These are phyloP conservation scores for Magnaporthiopsis rhizophila DNA, from an alignment of 2,329 filamentous ascomycete genomes.

Conservation along the genomic window DNA sequence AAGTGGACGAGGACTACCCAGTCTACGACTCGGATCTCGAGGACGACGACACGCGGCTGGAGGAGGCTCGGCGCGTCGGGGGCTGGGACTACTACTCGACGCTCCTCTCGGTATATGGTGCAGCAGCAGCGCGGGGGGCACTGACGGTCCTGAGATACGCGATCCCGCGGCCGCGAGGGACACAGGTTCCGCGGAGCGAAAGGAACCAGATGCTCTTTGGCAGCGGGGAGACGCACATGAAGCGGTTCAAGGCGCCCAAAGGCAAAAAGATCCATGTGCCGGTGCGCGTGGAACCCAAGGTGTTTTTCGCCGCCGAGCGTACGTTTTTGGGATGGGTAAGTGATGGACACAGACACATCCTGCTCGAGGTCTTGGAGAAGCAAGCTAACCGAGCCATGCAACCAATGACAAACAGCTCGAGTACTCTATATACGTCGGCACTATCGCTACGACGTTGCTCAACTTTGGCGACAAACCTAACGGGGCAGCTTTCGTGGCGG, in stretches of 20 bases:
- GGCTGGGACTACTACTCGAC: conserved; percentile 67
- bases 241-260: conserved; percentile 63
- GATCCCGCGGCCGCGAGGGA: conserved; percentile 46
- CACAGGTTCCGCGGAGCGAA: conserved; percentile 50
- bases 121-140: conserved; percentile 30
- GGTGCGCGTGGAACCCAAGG: conserved; percentile 92
- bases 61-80: conserved; percentile 69
- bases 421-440: conserved; percentile 89
- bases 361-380: too few species aligned
- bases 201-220: conserved; percentile 46
- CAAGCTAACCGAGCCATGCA: too few species aligned
- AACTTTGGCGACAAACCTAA: conserved; percentile 63
- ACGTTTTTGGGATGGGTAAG: conserved; percentile 91
- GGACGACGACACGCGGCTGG: conserved; percentile 63
- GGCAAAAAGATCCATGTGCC: conserved; percentile 94
- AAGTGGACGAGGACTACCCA: conserved; percentile 63
- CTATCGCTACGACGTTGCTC: conserved; percentile 74
- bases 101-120: conserved; percentile 38
- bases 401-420: conserved; percentile 56
- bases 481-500: conserved; percentile 54
- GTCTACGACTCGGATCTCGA: conserved; percentile 90
- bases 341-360: conserved; percentile 14
- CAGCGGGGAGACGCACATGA: conserved; percentile 44
- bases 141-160: conserved; percentile 39
- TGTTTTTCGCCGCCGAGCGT: conserved; percentile 91